Evolutionary conservation across 2,329 filamentous ascomycete genomes (phyloP), one percentile per base, ranked within the genome.

Genomic region (Karstenula rhodostoma): DNA sequence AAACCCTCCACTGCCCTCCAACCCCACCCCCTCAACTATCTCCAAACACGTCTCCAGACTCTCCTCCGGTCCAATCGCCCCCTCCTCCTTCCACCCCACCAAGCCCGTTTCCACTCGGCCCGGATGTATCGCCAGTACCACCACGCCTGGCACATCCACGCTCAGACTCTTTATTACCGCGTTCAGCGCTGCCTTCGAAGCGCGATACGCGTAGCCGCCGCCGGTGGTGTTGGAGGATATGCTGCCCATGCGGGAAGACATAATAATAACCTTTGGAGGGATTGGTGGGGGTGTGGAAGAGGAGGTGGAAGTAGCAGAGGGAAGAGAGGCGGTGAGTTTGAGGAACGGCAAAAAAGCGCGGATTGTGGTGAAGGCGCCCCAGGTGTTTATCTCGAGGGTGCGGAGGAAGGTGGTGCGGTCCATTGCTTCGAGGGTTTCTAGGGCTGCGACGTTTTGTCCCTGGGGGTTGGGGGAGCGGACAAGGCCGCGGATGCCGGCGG

Each of bases 121-220:
- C 0, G 81, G 80, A 72, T 83, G 81, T 66, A 81, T 66, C 32
- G 82, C 59, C 52, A 80, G 67, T 56, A 81, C 83, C 1, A 64
- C 63, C 1, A 81, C 77, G 5, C 79, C 77, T 0, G 77, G 76
- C 15, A 82, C 75, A 73, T 83, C 81, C 9, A 81, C 69, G 32
- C 72, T 75, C 35, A 83, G 78, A 46, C 77, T 80, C 65, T 77
- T 77, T 1, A 83, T 73, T 8, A 84, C 73, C 6, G 79, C 78
- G 61, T 83, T 83, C 37, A 82, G 65, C 25, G 79, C 82, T 3
- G 81, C 81, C 64, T 84, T 83, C 44, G 76, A 79, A 4, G 81
- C 80, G 9, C 81, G 71, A 64, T 83, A 84, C 12, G 82, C 82
- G 62, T 83, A 83, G 2, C 74, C 80, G 2, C 77, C 75, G 0